Conservation (phyloP, 2,329 filamentous ascomycete species). For the Pyrenophora tritici-repentis region DNA sequence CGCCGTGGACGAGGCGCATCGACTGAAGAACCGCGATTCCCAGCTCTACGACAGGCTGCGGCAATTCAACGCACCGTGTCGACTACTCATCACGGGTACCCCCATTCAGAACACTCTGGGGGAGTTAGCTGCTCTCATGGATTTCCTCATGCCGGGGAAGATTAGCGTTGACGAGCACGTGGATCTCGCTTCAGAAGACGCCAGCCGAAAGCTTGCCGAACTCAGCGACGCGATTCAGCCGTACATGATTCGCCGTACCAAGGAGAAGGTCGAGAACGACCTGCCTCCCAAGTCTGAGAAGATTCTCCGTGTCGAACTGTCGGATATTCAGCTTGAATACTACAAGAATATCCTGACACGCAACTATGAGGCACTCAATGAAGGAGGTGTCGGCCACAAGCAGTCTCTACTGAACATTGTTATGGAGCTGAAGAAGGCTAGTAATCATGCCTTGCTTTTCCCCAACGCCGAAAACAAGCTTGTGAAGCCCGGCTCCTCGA, state of each 20-base stretch:
- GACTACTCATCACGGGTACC: conserved; percentile 92
- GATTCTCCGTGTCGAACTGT: conserved; percentile 96
- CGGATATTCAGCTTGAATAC: conserved; percentile 94
- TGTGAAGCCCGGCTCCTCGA: conserved; percentile 75
- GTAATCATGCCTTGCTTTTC: conserved; percentile 99
- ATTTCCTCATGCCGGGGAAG: conserved; percentile 96
- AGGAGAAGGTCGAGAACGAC: conserved; percentile 96
- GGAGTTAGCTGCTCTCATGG: conserved; percentile 88
- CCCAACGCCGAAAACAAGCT: conserved; percentile 90
- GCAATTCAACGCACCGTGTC: conserved; percentile 84
- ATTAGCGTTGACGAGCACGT: conserved; percentile 90
- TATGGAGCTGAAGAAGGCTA: conserved; percentile 99
- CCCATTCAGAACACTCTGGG: conserved; percentile 96
- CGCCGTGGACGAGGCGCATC: conserved; percentile 94
- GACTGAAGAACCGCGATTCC: conserved; percentile 93
- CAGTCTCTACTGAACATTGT: conserved; percentile 97
- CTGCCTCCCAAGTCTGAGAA: conserved; percentile 97
- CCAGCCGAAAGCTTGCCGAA: conserved; percentile 83
- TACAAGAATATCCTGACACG: conserved; percentile 98
- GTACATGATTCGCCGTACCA: conserved; percentile 93
- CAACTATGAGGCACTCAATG: conserved; percentile 92
- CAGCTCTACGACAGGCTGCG: conserved; percentile 86
- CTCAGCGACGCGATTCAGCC: conserved; percentile 87
- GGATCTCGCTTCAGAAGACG: conserved; percentile 78
- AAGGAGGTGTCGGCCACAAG: conserved; percentile 87